Evolutionary conservation across 1,139 yeast genomes (phyloP), one percentile per base, ranked within the genome.

Genomic region (Cylindricascospora bacillispora): DNA sequence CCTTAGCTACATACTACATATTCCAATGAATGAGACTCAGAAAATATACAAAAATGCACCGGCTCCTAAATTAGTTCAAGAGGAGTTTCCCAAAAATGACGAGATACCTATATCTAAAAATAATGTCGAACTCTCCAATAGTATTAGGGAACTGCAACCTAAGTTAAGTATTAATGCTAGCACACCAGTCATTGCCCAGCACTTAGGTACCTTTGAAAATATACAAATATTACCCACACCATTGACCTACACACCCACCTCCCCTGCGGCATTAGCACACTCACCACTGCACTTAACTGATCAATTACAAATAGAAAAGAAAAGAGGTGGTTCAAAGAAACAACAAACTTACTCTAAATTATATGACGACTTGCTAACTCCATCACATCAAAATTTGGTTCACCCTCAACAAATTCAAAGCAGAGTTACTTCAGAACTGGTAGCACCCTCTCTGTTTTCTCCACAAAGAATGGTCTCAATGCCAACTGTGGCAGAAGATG

Each of bases 211-310:
- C n/a, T n/a, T n/a, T n/a, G n/a, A n/a, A n/a, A n/a, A n/a, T n/a
- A n/a, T n/a, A n/a, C 40, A 44, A 4, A 34, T 38, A 14, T 31
- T 51, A 21, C 56, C 56, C 2, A 51, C 56, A 3, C 56, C 56
- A 22, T 43, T 49, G 46, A 33, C 39, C 2, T 49, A 46, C 28
- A 39, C 46, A 6, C 52, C 52, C 4, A 13, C 29, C 13, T 39
- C 49, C 5, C 52, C 54, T 6, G 36, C 33, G 5, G 20, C 21
- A 10, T 23, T 30, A 6, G 25, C 37, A 5, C 21, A 32, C 25
- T 43, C 48, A 10, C 48, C 48, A 5, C 13, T 13, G 4, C 29
- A 27, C 13, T n/a, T n/a, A n/a, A n/a, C n/a, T n/a, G n/a, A n/a
- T 15, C 34, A 28, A 17, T 22, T 41, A 12, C 26, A 40, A 23